These are phyloP conservation scores for Colletotrichum cereale DNA, from an alignment of 2,329 filamentous ascomycete species.

Conservation along the genomic window DNA sequence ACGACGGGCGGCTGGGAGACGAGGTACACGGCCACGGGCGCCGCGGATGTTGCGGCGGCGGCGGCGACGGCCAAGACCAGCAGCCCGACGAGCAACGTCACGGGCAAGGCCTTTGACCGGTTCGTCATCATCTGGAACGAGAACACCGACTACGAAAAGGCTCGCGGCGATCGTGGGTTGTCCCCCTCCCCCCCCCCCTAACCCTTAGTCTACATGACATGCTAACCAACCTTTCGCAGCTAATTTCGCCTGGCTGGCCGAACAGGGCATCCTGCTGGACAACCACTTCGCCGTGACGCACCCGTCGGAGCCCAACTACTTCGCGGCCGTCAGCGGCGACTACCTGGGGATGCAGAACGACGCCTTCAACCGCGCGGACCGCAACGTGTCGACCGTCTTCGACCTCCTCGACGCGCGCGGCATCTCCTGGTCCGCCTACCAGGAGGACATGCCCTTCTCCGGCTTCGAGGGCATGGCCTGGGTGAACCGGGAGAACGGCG, in stretches of 20 bases:
- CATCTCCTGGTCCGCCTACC: conserved; percentile 79
- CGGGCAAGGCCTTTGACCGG: conserved; percentile 79
- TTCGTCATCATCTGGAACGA: conserved; percentile 82
- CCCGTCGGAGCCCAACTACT: conserved; percentile 77
- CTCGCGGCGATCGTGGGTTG: conserved; percentile 65
- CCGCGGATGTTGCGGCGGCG: conserved; percentile 65
- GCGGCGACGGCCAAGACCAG: conserved; percentile 71
- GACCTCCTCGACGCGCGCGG: conserved; percentile 75
- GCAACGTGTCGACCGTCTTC: conserved; percentile 75
- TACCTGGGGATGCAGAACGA: conserved; percentile 75
- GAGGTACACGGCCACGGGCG: conserved; percentile 64
- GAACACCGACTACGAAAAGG: conserved; percentile 78
- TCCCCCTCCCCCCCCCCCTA: too few species aligned
- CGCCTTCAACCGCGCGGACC: conserved; percentile 67
- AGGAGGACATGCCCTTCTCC: conserved; percentile 82
- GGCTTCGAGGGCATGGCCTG: conserved; percentile 77
- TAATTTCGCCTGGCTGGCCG: conserved; percentile 47
- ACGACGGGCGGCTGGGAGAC: conserved; percentile 49
- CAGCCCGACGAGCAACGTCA: conserved; percentile 72
- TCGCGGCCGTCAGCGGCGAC: conserved; percentile 71
- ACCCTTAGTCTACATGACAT: too few species aligned
- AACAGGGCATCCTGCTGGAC: conserved; percentile 49
- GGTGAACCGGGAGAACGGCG: conserved; percentile 73
- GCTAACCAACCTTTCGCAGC: too few species aligned
- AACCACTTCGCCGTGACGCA: conserved; percentile 69